Percentiles rank a stretch among this genome's conserved stretches.
Evolutionary conservation across 768 basidiomycete species (phyloP).

Genomic region (Leucocoprinus sp.): DNA sequence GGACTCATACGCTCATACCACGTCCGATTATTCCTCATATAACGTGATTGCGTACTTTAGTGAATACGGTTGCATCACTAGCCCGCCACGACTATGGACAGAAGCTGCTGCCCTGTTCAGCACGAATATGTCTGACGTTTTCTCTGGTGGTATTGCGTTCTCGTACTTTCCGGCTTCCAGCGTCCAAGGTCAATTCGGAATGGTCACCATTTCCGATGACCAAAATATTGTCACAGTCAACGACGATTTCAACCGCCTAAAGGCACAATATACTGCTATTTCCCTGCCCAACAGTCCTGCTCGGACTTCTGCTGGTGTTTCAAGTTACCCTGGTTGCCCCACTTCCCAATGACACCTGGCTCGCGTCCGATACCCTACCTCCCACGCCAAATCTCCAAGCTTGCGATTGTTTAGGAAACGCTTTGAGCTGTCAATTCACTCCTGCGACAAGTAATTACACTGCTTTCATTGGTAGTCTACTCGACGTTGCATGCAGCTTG

Average conservation of each 20-base stretch:
- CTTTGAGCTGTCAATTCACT: conserved; percentile 68
- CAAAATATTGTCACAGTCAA: conserved; percentile 57
- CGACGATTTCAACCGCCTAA: conserved; percentile 61
- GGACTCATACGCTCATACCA: conserved; percentile 46
- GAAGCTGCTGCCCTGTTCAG: conserved; percentile 72
- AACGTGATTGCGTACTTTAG: conserved; percentile 86
- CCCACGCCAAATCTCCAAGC: conserved; percentile 75
- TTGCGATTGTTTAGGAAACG: conserved; percentile 67
- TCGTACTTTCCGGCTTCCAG: conserved; percentile 83
- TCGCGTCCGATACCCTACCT: conserved; percentile 65
- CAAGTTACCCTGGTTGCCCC: conserved; percentile 60
- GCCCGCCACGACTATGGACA: conserved; percentile 64
- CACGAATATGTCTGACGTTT: conserved; percentile 63
- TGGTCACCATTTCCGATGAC: conserved; percentile 69
- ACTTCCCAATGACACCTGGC: conserved; percentile 45
- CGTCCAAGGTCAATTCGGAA: conserved; percentile 70
- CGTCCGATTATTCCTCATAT: conserved; percentile 48
- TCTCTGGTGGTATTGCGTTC: conserved; percentile 87
- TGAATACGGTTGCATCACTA: conserved; percentile 72
- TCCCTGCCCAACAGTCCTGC: conserved; percentile 57
- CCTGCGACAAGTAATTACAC: conserved; percentile 54
- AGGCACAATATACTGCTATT: conserved; percentile 49
- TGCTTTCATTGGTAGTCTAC: conserved; percentile 48
- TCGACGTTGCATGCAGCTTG: conserved; percentile 68
- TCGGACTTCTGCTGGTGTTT: conserved; percentile 29